Evolutionary conservation across 495 filamentous ascomycete genomes (phyloP), one percentile per base, ranked within the genome.

Genomic region (Xylaria scruposa): DNA sequence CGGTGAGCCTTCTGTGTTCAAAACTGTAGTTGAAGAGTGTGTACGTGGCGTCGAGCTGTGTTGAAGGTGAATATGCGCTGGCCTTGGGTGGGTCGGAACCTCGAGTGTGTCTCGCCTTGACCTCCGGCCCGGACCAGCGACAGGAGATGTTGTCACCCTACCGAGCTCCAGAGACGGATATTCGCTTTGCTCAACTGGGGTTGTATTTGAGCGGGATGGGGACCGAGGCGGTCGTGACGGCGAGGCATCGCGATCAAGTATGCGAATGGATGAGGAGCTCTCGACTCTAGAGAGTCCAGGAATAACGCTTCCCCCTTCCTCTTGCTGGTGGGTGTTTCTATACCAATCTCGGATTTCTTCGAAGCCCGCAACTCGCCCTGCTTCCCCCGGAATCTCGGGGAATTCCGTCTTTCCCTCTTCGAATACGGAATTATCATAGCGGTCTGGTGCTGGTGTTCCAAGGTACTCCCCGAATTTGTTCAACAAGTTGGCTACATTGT

Each of bases 301-400:
- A 53, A 61, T 75, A 47, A 67, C 13, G 12, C 64, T 74, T 0
- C n/a, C 62, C 0, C 29, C 47, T 0, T 59, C 62, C 38, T 78
- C 77, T 31, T 38, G 72, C 36, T 78, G 72, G 70, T 65, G 75
- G 17, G 47, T 67, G 8, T 70, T 61, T 29, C 81, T 85, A 68
- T 83, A 88, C n/a, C 70, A 72, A 56, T 80, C 75, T 56, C 78
- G 73, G n/a, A 87, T 79, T 3, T 80, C 70, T 8, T 72, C n/a
- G 4, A 88, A 77, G 17, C 75, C 63, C 0, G 61, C 40, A 56
- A 87, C 88, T 54, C 85, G 80, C 19, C 80, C 69, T 19, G 73
- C 74, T 65, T 89, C 88, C 6, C 85, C 87, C 2, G 86, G 86
- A 5, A 87, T 80, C 69, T 84, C 80, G 4, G 88, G 87, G 65